phyloP scores from a whole-genome alignment of 208 protist species.

The Herpetomonas tarakana region DNA sequence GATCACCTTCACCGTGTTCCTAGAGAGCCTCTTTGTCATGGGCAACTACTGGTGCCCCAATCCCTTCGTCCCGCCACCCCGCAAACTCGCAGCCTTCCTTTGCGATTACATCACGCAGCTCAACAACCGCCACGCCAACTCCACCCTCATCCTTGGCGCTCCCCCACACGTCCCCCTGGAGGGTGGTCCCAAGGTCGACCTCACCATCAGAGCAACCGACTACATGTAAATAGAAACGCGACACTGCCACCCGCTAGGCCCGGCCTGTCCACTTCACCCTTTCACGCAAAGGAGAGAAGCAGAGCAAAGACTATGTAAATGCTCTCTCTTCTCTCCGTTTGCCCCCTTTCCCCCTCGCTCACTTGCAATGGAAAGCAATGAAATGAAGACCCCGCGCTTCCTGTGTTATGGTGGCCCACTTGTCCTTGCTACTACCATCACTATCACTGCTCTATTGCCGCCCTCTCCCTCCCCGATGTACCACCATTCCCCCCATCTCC shows the following conservation, averaged over 20 bases:
- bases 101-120: conserved; percentile 53
- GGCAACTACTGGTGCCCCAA: conserved; percentile 79
- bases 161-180: conserved; percentile 49
- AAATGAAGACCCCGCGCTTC: no score
- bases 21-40: conserved; percentile 51
- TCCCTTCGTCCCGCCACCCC: conserved; percentile 52
- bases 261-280: not conserved
- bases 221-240: conserved; percentile 5
- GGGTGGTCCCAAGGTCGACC: conserved; percentile 44
- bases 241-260: no score
- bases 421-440: no score
- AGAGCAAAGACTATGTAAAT: no score
- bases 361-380: no score
- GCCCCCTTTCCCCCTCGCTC: no score
- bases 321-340: no score
- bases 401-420: no score
- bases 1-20: conserved; percentile 70
- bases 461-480: no score
- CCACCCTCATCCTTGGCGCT: conserved; percentile 62
- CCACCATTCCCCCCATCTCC: no score
- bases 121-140: conserved; percentile 34
- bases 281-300: no score
- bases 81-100: conserved; percentile 75
- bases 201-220: conserved; percentile 6
- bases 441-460: no score